Conservation (phyloP, 441 rosid genomes). For the Adansonia grandidieri region DNA sequence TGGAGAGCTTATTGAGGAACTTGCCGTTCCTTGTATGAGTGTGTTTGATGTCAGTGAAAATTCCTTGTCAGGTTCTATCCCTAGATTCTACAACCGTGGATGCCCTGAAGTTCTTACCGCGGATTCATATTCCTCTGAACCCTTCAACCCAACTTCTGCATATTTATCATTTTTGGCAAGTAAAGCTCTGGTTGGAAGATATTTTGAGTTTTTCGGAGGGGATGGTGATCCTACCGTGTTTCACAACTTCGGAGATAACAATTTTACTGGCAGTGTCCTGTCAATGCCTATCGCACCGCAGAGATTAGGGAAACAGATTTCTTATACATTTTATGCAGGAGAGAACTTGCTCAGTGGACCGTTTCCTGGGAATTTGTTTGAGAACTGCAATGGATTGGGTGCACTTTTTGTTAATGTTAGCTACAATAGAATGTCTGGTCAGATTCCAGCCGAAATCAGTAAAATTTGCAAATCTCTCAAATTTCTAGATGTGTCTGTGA, state of each 20-base stretch:
- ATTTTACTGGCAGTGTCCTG: slow-evolving; percentile 49
- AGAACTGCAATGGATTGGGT: slow-evolving; percentile 45
- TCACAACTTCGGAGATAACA: slow-evolving; percentile 58
- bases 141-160: slow-evolving; percentile 40
- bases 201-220: slow-evolving; percentile 29
- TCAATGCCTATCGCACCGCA: slow-evolving; percentile 49
- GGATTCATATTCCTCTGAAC: slow-evolving; percentile 18
- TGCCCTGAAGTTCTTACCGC: slow-evolving; percentile 38
- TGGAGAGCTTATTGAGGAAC: slow-evolving; percentile 49
- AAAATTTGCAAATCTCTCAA: slow-evolving; percentile 49
- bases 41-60: slow-evolving; percentile 60
- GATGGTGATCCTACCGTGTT: slow-evolving; percentile 37
- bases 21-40: slow-evolving; percentile 61
- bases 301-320: slow-evolving; percentile 41
- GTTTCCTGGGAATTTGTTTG: slow-evolving; percentile 50
- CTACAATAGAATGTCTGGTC: slow-evolving; percentile 52
- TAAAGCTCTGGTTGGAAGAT: slow-evolving; percentile 36
- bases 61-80: slow-evolving; percentile 52
- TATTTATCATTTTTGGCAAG: slow-evolving; percentile 45
- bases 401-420: slow-evolving; percentile 58
- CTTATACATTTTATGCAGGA: slow-evolving; percentile 55
- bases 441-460: slow-evolving; percentile 49
- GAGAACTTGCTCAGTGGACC: slow-evolving; percentile 57
- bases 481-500: slow-evolving; percentile 54
- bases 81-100: slow-evolving; percentile 38